Evolutionary conservation across 139 green algal genomes (phyloP).

Genomic region (Coelastrella sp.): DNA sequence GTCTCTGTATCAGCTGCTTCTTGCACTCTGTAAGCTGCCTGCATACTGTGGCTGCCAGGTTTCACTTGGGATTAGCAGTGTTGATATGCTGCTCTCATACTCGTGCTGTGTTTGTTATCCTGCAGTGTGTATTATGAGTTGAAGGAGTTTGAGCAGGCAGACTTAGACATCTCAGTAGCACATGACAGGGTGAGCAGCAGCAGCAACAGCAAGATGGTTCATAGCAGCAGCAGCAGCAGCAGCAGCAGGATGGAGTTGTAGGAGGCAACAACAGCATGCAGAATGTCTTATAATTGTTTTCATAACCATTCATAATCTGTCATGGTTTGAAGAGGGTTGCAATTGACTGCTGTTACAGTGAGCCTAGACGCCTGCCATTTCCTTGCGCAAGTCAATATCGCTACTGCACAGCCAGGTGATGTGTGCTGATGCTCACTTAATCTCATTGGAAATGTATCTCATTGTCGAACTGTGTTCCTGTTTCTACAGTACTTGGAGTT

Average conservation of each 20-base stretch:
- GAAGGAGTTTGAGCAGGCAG: slow-evolving; percentile 32
- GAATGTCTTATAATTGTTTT: neutral
- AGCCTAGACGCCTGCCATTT: too few relatives aligned
- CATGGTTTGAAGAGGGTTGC: neutral
- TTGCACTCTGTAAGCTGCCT: too few relatives aligned
- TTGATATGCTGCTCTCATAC: neutral
- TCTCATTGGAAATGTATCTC: neutral
- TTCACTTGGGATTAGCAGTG: too few relatives aligned
- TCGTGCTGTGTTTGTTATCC: slow-evolving; percentile 16
- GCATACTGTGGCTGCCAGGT: too few relatives aligned
- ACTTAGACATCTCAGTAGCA: slow-evolving; percentile 7
- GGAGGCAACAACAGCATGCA: neutral
- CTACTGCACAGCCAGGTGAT: neutral
- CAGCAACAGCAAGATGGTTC: neutral
- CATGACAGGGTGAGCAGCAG: slow-evolving; percentile 23
- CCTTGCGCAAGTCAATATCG: neutral
- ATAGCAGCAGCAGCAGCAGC: slow-evolving; percentile 5
- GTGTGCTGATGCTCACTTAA: neutral
- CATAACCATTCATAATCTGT: neutral
- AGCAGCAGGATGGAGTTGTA: neutral
- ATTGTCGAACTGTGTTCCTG: neutral
- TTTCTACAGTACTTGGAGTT: slow-evolving; percentile 2
- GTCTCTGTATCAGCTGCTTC: too few relatives aligned
- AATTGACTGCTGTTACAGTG: too few relatives aligned
- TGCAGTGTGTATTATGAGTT: slow-evolving; percentile 36